Percentiles rank a stretch among this genome's conserved stretches.
Conservation (phyloP, 306 rosid genomes). For the Boehmeria nivea region DNA sequence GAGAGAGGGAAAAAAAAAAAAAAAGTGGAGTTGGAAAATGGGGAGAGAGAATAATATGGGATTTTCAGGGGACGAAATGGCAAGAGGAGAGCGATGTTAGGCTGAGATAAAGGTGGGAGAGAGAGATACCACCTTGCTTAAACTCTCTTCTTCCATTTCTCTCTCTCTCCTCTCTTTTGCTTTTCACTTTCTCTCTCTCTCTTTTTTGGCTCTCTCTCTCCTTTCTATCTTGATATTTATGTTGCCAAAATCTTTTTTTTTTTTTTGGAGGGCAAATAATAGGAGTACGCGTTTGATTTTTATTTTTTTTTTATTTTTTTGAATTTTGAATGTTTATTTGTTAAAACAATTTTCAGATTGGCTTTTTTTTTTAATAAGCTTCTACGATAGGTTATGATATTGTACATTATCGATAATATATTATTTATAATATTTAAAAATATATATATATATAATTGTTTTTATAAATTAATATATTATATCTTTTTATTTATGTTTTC, state of each 20-base stretch:
- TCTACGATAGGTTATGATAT: no score
- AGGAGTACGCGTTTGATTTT: background rate
- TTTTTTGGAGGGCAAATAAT: no score
- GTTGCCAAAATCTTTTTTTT: no score
- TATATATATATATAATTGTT: no score
- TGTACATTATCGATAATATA: no score
- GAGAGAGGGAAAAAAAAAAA: background rate
- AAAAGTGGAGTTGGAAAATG: conserved; percentile 7
- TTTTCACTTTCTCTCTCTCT: background rate
- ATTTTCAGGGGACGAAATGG: conserved; percentile 15
- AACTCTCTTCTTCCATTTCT: background rate
- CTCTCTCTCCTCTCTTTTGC: background rate
- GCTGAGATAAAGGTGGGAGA: conserved; percentile 37
- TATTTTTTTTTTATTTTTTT: background rate
- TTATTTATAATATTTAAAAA: no score
- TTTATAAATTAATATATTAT: no score
- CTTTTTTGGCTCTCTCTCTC: background rate
- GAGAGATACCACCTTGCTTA: conserved; percentile 15
- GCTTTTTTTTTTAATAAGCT: no score
- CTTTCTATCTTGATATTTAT: no score
- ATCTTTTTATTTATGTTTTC: no score
- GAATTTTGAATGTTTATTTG: background rate
- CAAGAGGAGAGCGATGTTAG: conserved; percentile 30
- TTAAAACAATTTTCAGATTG: no score
- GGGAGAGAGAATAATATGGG: conserved; percentile 3